Conservation (phyloP, 73 alveolate genomes). For the Tetrahymena malaccensis region DNA sequence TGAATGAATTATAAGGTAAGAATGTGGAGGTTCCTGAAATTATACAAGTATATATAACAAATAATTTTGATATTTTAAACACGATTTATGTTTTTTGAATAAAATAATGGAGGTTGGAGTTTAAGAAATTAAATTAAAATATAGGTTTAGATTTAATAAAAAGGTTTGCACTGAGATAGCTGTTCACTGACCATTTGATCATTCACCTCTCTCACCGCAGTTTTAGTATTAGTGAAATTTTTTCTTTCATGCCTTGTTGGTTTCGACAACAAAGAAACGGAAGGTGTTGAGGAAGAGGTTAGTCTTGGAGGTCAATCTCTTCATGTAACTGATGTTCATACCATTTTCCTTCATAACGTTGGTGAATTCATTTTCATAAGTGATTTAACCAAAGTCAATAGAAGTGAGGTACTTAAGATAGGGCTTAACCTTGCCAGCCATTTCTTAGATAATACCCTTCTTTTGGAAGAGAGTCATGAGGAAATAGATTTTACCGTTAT, state of each 20-base stretch:
- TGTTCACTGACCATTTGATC: background rate
- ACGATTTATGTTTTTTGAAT: background rate
- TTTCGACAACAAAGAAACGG: constrained; percentile 29
- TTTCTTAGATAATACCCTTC: background rate
- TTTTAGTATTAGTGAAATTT: background rate
- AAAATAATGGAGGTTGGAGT: background rate
- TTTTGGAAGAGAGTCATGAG: constrained; percentile 15
- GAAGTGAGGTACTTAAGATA: constrained; percentile 28
- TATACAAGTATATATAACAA: background rate
- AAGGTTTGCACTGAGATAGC: background rate
- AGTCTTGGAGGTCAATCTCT: constrained; percentile 4
- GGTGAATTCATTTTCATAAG: constrained; percentile 36
- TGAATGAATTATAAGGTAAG: background rate
- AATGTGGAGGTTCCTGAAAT: background rate
- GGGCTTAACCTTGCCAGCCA: constrained; percentile 28
- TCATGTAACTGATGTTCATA: constrained; percentile 1
- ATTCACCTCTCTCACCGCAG: background rate
- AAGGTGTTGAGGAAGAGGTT: constrained; percentile 19
- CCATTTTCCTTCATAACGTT: constrained; percentile 12
- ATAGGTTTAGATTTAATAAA: background rate
- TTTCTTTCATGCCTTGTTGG: constrained; percentile 9
- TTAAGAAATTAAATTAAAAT: background rate
- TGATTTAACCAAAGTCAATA: constrained; percentile 32
- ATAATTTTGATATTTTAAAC: background rate
- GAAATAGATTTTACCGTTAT: constrained; percentile 26